Conservation (phyloP, 2,329 filamentous ascomycete genomes). For the Verticillium dahliae region DNA sequence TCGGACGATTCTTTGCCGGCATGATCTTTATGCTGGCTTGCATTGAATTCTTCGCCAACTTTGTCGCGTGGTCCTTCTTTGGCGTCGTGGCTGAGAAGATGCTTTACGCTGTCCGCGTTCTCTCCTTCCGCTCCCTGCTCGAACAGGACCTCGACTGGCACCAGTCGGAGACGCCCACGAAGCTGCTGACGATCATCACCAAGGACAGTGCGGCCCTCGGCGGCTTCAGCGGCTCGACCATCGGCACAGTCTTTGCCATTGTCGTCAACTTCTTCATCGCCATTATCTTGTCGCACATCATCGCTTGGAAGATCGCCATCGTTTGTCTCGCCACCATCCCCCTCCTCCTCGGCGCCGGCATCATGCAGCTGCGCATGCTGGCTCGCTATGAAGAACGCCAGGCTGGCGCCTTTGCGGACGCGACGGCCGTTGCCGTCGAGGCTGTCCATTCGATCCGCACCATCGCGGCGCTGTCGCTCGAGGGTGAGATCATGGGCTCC, state of each 20-base stretch:
- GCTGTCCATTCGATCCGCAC: slow-evolving; percentile 43
- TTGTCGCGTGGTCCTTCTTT: slow-evolving; percentile 49
- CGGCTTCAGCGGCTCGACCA: slow-evolving; percentile 48
- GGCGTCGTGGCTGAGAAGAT: slow-evolving; percentile 51
- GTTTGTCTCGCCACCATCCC: slow-evolving; percentile 48
- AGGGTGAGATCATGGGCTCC: slow-evolving; percentile 22
- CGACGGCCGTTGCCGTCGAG: slow-evolving; percentile 41
- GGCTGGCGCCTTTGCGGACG: slow-evolving; percentile 39
- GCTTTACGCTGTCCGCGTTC: slow-evolving; percentile 46
- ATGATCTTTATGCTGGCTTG: slow-evolving; percentile 56
- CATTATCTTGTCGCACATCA: slow-evolving; percentile 45
- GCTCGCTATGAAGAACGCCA: slow-evolving; percentile 38
- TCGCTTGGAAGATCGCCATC: slow-evolving; percentile 54
- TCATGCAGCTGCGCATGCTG: slow-evolving; percentile 46
- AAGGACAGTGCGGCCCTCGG: slow-evolving; percentile 46
- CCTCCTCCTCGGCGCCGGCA: slow-evolving; percentile 43
- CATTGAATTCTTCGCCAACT: slow-evolving; percentile 53
- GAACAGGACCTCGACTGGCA: slow-evolving; percentile 55
- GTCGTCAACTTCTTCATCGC: slow-evolving; percentile 46
- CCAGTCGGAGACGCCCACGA: slow-evolving; percentile 40
- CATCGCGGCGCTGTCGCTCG: slow-evolving; percentile 20
- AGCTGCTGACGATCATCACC: slow-evolving; percentile 47
- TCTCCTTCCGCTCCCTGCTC: slow-evolving; percentile 50
- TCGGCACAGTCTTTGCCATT: slow-evolving; percentile 48
- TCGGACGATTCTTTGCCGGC: slow-evolving; percentile 47